phyloP scores from a whole-genome alignment of 495 filamentous ascomycete species.

The Hypomontagnella submonticulosa region DNA sequence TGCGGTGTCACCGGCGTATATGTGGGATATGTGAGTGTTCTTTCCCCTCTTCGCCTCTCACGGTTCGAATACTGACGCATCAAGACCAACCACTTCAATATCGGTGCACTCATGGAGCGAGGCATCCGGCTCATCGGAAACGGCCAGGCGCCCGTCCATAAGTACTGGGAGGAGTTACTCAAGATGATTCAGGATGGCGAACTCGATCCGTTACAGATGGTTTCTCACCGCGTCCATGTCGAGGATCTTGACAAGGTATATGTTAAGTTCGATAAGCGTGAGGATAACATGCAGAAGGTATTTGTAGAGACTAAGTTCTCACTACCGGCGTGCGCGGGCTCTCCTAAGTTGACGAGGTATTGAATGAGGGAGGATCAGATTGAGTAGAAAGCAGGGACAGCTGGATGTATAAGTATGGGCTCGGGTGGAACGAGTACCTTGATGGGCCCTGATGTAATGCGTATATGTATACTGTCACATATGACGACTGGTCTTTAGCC shows the following conservation, averaged over 20 bases:
- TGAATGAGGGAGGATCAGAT: neutral
- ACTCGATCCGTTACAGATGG: conserved; percentile 82
- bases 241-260: conserved; percentile 81
- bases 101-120: conserved; percentile 87
- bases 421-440: conserved; percentile 20
- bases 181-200: conserved; percentile 73
- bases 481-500: neutral
- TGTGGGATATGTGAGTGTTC: conserved; percentile 75
- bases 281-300: conserved; percentile 76
- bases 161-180: conserved; percentile 82
- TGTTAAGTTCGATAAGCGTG: conserved; percentile 73
- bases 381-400: neutral
- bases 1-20: conserved; percentile 85
- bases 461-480: neutral
- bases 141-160: conserved; percentile 85
- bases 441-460: conserved; percentile 28
- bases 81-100: conserved; percentile 82
- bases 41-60: neutral
- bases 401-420: conserved; percentile 5
- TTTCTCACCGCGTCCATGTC: conserved; percentile 78
- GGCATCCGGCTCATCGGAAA: conserved; percentile 85
- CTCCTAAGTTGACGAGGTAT: conserved; percentile 64
- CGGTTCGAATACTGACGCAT: conserved; percentile 13
- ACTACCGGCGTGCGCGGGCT: conserved; percentile 62
- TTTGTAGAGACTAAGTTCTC: conserved; percentile 77